A percentile compares a stretch with the other conserved stretches of the same genome.
Evolutionary conservation across 768 basidiomycete species (phyloP).

Genomic region (Omphalotus guepiniiformis): DNA sequence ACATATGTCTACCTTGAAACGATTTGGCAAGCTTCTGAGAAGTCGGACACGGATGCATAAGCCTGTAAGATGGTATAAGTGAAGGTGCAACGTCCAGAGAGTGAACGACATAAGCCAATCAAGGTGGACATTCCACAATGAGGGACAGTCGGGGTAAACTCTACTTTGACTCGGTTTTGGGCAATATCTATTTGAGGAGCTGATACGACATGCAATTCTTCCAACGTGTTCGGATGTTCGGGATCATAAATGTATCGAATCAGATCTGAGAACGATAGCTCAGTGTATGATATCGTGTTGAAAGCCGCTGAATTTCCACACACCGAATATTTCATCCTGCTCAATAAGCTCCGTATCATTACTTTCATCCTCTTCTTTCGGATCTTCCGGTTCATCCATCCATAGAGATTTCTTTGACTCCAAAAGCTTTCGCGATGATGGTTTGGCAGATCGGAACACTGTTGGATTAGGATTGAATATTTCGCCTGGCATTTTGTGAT

Average conservation of each 20-base stretch:
- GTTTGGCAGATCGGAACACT: constrained; percentile 57
- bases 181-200: constrained; percentile 68
- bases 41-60: constrained; percentile 94
- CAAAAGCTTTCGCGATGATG: constrained; percentile 35
- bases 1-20: constrained; percentile 92
- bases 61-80: constrained; percentile 40
- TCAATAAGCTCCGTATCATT: constrained; percentile 74
- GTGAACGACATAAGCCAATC: constrained; percentile 59
- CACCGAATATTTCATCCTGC: constrained; percentile 91
- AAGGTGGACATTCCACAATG: constrained; percentile 97
- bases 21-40: constrained; percentile 80
- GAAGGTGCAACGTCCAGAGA: constrained; percentile 7
- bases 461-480: constrained; percentile 90
- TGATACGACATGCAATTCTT: constrained; percentile 94
- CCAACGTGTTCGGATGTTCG: constrained; percentile 90
- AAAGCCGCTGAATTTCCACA: constrained; percentile 8
- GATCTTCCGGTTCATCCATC: constrained; percentile 43
- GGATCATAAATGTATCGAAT: constrained; percentile 92
- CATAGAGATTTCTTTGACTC: constrained; percentile 53
- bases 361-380: constrained; percentile 34
- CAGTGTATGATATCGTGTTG: neutral
- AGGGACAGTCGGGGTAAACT: constrained; percentile 96
- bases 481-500: constrained; percentile 48
- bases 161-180: constrained; percentile 71
- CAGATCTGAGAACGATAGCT: constrained; percentile 58